phyloP scores from a whole-genome alignment of 495 filamentous ascomycete species.

The Hypoxylon subgilvum region DNA sequence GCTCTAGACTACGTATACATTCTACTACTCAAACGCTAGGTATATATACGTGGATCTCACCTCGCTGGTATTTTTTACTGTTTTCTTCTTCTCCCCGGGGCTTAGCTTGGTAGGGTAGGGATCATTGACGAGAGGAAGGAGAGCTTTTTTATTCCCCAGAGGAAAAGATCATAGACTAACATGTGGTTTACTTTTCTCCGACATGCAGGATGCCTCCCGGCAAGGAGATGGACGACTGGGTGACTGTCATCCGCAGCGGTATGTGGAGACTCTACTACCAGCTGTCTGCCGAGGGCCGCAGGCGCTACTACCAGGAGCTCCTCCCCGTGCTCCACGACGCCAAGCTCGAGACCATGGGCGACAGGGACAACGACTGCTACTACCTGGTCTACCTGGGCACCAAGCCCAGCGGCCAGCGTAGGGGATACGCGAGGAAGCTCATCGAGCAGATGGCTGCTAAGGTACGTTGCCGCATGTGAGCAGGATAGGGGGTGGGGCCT shows the following conservation, averaged over 20 bases:
- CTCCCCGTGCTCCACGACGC: conserved; percentile 75
- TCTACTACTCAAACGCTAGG: conserved; percentile 1
- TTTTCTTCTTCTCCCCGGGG: conserved; percentile 13
- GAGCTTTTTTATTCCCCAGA: neutral
- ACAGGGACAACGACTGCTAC: conserved; percentile 66
- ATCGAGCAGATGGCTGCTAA: conserved; percentile 67
- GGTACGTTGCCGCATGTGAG: conserved; percentile 50
- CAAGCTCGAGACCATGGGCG: conserved; percentile 68
- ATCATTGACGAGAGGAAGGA: too few relatives aligned
- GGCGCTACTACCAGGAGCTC: conserved; percentile 78
- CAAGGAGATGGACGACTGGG: conserved; percentile 71
- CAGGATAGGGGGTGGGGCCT: neutral
- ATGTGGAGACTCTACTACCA: conserved; percentile 75
- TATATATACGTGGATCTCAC: conserved; percentile 11
- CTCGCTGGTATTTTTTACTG: conserved; percentile 14
- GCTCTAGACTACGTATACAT: conserved; percentile 25
- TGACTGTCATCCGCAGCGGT: conserved; percentile 72
- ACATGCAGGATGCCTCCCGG: conserved; percentile 76
- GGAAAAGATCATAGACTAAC: conserved; percentile 28
- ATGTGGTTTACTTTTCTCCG: conserved; percentile 8
- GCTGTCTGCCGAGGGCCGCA: conserved; percentile 70
- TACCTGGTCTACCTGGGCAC: conserved; percentile 84
- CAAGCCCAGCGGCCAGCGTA: conserved; percentile 65
- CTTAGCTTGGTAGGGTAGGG: conserved; percentile 6
- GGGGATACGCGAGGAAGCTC: conserved; percentile 71